Percentiles rank a stretch among this genome's conserved stretches.
These are phyloP conservation scores for Groenewaldozyma salmanticensis DNA, from an alignment of 805 yeast genomes.

Conservation along the genomic window DNA sequence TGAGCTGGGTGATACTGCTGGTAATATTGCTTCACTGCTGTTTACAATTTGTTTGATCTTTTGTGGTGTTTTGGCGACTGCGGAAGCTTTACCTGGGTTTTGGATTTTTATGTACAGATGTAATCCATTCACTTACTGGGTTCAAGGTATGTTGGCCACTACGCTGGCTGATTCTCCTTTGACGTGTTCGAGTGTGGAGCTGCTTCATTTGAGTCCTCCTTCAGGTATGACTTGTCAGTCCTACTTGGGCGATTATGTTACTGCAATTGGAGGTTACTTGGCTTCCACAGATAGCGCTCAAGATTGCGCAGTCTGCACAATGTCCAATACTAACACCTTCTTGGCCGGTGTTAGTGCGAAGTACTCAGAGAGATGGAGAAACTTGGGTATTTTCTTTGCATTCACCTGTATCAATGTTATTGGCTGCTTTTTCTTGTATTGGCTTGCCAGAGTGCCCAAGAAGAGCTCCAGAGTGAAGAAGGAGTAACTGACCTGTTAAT, in stretches of 20 bases:
- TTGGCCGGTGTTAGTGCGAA: slow-evolving; percentile 32
- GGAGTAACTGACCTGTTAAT: slow-evolving; percentile 1
- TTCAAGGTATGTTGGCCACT: slow-evolving; percentile 31
- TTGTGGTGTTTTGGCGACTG: slow-evolving; percentile 67
- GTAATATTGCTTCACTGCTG: slow-evolving; percentile 45
- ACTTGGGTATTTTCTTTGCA: slow-evolving; percentile 46
- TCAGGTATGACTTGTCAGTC: slow-evolving; percentile 54
- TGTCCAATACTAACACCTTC: slow-evolving; percentile 47
- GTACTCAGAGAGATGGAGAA: slow-evolving; percentile 41
- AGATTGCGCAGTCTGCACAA: slow-evolving; percentile 52
- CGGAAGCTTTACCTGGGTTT: slow-evolving; percentile 52
- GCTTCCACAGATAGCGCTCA: slow-evolving; percentile 39
- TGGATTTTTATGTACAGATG: slow-evolving; percentile 73
- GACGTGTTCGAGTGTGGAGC: slow-evolving; percentile 40
- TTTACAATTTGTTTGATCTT: slow-evolving; percentile 57
- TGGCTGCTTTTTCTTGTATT: slow-evolving; percentile 40
- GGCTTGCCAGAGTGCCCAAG: slow-evolving; percentile 72
- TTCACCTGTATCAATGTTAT: slow-evolving; percentile 39
- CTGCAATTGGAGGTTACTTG: slow-evolving; percentile 46
- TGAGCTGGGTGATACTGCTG: slow-evolving; percentile 53
- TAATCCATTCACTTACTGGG: slow-evolving; percentile 60
- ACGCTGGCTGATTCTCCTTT: slow-evolving; percentile 26
- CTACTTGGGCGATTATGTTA: slow-evolving; percentile 39
- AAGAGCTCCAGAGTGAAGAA: slow-evolving; percentile 15
- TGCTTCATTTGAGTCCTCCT: slow-evolving; percentile 41